A percentile compares a stretch with the other conserved stretches of the same genome.
Evolutionary conservation across 345 rosid species (phyloP).

Genomic region (Durio zibethinus): DNA sequence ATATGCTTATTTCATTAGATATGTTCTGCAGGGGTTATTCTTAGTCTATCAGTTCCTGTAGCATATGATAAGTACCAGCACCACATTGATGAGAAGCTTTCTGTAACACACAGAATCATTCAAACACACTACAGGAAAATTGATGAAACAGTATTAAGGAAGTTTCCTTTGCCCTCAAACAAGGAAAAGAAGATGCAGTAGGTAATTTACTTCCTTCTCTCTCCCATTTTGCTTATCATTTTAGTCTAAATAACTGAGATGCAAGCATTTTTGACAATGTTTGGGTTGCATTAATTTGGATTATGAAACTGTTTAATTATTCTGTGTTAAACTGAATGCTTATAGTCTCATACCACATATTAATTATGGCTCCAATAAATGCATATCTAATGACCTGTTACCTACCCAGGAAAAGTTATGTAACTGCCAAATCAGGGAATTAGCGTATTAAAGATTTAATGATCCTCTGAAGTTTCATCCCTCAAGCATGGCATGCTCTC

Average conservation of each 20-base stretch:
- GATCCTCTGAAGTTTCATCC: background rate
- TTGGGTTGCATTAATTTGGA: conserved; percentile 2
- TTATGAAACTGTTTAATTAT: background rate
- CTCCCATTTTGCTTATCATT: background rate
- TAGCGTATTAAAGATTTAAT: background rate
- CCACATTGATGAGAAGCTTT: conserved; percentile 65
- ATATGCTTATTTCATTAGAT: conserved; percentile 4
- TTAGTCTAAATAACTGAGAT: background rate
- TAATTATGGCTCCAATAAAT: background rate
- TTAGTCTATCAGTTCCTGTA: conserved; percentile 65
- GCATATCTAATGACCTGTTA: background rate
- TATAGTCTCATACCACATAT: background rate
- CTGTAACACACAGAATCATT: conserved; percentile 35
- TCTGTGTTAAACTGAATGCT: background rate
- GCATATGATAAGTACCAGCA: conserved; percentile 67
- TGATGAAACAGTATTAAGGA: conserved; percentile 49
- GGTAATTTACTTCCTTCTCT: conserved; percentile 30
- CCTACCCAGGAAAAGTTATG: background rate
- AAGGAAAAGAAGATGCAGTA: conserved; percentile 76
- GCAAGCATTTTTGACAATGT: background rate
- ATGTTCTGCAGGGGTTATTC: conserved; percentile 54
- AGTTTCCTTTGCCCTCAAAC: conserved; percentile 41
- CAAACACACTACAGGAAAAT: conserved; percentile 56
- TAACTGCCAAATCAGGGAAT: background rate
- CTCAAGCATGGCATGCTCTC: background rate